Percentiles rank a stretch among this genome's conserved stretches.
Evolutionary conservation across 768 basidiomycete species (phyloP).

Genomic region (Calocybe gangraenosa): DNA sequence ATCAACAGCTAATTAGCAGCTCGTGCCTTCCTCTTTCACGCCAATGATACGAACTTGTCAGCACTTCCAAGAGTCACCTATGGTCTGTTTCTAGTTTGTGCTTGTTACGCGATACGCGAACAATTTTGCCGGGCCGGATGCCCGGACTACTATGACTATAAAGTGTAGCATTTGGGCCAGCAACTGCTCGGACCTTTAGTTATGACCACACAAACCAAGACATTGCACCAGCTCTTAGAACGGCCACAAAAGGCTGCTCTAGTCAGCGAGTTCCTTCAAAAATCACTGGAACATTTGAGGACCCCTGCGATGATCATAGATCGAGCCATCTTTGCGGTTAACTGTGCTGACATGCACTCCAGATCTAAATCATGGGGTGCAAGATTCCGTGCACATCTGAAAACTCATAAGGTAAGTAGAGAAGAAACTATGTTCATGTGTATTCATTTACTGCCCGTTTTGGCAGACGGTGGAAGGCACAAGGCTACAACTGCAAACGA

Average conservation of each 20-base stretch:
- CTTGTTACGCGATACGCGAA: too few relatives aligned
- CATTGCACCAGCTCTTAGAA: constrained; percentile 34
- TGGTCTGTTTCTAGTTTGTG: too few relatives aligned
- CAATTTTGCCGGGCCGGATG: not conserved
- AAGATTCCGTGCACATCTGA: constrained; percentile 77
- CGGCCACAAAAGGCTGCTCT: constrained; percentile 47
- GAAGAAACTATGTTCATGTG: not conserved
- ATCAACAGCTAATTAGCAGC: too few relatives aligned
- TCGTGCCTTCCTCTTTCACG: too few relatives aligned
- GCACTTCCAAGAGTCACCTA: too few relatives aligned
- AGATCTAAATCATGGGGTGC: constrained; percentile 66
- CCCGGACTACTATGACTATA: not conserved
- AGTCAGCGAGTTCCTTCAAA: constrained; percentile 53
- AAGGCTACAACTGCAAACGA: constrained; percentile 59
- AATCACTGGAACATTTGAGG: constrained; percentile 49
- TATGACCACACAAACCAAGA: constrained; percentile 37
- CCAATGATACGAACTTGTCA: too few relatives aligned
- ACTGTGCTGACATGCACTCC: constrained; percentile 70
- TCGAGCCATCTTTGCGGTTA: constrained; percentile 62
- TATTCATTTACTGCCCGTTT: not conserved
- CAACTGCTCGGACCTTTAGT: not conserved
- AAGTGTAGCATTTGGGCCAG: not conserved
- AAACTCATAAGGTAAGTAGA: constrained; percentile 67
- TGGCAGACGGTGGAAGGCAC: constrained; percentile 72
- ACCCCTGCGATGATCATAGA: constrained; percentile 82